Conservation (phyloP, 331 rosid genomes). For the Prunus yedoensis region DNA sequence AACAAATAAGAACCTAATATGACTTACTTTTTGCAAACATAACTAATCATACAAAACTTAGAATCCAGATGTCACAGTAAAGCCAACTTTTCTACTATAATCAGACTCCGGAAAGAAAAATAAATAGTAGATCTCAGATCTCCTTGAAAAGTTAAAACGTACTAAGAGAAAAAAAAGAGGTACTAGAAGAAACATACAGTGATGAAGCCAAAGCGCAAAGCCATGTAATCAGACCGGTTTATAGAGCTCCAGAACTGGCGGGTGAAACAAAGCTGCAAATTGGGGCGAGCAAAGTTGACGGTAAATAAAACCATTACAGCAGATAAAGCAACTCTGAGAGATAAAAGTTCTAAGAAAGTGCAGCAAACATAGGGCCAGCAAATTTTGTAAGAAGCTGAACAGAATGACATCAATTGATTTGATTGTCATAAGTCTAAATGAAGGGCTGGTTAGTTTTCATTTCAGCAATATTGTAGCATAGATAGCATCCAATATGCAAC, state of each 20-base stretch:
- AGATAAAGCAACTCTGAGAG: background rate
- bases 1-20: conserved; percentile 5
- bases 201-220: conserved; percentile 84
- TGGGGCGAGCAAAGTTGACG: conserved; percentile 12
- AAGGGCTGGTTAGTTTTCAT: background rate
- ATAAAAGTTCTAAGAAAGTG: background rate
- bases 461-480: background rate
- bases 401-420: background rate
- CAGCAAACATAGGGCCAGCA: background rate
- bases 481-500: too few relatives aligned
- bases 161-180: background rate
- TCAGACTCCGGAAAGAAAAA: background rate
- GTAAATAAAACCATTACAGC: background rate
- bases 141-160: too few relatives aligned
- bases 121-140: too few relatives aligned
- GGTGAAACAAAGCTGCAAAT: conserved; percentile 86
- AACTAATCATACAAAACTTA: background rate
- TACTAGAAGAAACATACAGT: conserved; percentile 49
- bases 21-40: background rate
- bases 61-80: background rate
- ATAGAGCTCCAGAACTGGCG: conserved; percentile 96
- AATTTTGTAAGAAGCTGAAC: background rate
- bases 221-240: conserved; percentile 77
- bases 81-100: background rate
- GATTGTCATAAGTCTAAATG: background rate